Base-by-base conservation (phyloP, 139 green algal genomes). In the Coelastrella sp. region DNA sequence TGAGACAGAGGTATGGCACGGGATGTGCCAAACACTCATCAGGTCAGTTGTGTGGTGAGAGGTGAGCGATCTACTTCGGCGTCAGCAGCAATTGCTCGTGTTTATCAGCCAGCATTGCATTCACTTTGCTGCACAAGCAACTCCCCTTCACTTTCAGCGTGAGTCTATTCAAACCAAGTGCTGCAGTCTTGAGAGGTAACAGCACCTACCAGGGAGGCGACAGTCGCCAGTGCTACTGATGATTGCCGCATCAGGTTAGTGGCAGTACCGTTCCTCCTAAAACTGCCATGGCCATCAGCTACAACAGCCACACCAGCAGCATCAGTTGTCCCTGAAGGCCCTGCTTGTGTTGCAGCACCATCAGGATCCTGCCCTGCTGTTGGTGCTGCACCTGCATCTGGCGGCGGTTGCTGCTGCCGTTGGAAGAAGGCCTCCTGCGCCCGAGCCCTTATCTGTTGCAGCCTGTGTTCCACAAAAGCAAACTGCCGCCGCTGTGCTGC, bases 121-220 rank as follows among this genome's bases (percentile, higher is more conserved):
- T n/a, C n/a, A n/a, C n/a, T n/a, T n/a, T n/a, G n/a, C n/a, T n/a
- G n/a, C n/a, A n/a, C n/a, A n/a, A n/a, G n/a, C n/a, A n/a, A n/a
- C n/a, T n/a, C n/a, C n/a, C n/a, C n/a, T n/a, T n/a, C n/a, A n/a
- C n/a, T n/a, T n/a, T n/a, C n/a, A n/a, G n/a, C n/a, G n/a, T n/a
- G n/a, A n/a, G n/a, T n/a, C n/a, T n/a, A n/a, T n/a, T n/a, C n/a
- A n/a, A n/a, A n/a, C n/a, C n/a, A n/a, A n/a, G n/a, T n/a, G n/a
- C n/a, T n/a, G n/a, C n/a, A 67, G 30, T 32, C 23, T 8, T 45
- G 63, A 23, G 37, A n/a, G 2, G 21, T 34, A 30, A 9, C 66
- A 17, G 66, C 37, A 59, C 73, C 50, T 50, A 81, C 73, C 73
- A 81, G 40, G 11, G 73, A 81, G 3, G 73, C 50, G 32, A 81